Conservation (phyloP, 1,139 yeast genomes). For the Yamadazyma taylorii region DNA sequence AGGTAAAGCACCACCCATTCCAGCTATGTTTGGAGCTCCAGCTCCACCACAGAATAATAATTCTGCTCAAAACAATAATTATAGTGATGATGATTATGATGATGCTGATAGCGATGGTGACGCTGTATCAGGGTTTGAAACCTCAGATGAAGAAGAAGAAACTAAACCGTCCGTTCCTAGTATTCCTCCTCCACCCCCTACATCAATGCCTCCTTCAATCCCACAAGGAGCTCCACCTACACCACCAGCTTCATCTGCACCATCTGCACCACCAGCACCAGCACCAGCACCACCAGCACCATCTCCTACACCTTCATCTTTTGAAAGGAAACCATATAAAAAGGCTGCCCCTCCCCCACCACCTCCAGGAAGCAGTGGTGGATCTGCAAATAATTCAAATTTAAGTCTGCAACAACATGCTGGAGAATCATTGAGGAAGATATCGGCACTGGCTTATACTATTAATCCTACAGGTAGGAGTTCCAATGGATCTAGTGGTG, state of each 20-base stretch:
- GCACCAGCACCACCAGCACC: conserved; percentile 11
- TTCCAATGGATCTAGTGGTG: conserved; percentile 15
- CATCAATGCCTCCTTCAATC: conserved; percentile 4
- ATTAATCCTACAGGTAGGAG: conserved; percentile 29
- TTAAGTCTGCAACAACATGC: conserved; percentile 47
- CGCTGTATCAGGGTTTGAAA: conserved; percentile 11
- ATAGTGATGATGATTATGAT: conserved; percentile 6
- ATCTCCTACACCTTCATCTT: conserved; percentile 12
- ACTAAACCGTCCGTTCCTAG: not conserved
- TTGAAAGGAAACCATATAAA: conserved; percentile 18
- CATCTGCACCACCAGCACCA: conserved; percentile 6
- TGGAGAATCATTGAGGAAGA: conserved; percentile 53
- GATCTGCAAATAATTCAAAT: conserved; percentile 16
- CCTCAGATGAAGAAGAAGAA: conserved; percentile 12
- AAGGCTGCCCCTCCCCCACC: conserved; percentile 23
- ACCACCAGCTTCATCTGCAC: conserved; percentile 2
- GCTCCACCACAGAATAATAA: conserved; percentile 6
- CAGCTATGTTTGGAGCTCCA: conserved; percentile 17
- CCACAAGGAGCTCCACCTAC: conserved; percentile 14
- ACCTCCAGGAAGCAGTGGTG: conserved; percentile 11
- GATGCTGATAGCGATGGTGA: conserved; percentile 5
- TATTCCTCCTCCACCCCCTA: conserved; percentile 12
- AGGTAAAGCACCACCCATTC: conserved; percentile 12
- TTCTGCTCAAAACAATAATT: conserved; percentile 1
- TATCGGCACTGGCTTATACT: conserved; percentile 60